A percentile compares a stretch with the other conserved stretches of the same genome.
phyloP scores from a whole-genome alignment of 352 stramenopile species.

The Aphanomyces euteiches region DNA sequence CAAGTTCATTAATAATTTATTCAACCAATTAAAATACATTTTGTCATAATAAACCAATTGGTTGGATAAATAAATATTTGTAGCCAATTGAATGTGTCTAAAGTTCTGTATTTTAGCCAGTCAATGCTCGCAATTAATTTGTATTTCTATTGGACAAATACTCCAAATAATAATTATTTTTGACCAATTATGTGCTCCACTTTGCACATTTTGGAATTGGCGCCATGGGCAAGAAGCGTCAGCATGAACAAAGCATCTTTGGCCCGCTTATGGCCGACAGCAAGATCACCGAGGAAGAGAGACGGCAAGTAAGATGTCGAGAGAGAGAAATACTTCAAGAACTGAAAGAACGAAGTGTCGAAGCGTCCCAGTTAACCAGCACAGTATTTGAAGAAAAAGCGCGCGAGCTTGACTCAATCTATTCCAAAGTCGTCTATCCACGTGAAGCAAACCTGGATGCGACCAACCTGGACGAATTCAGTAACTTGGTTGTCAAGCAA shows the following conservation, averaged over 20 bases:
- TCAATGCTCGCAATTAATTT: not conserved
- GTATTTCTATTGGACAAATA: not conserved
- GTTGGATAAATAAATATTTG: too few relatives aligned
- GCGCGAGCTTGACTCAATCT: conserved; percentile 66
- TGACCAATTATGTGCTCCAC: not conserved
- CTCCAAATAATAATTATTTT: not conserved
- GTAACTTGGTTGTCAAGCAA: conserved; percentile 69
- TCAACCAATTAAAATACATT: too few relatives aligned
- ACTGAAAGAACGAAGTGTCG: conserved; percentile 65
- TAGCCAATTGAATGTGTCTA: too few relatives aligned
- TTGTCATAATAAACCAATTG: too few relatives aligned
- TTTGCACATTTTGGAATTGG: not conserved
- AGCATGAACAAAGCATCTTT: not conserved
- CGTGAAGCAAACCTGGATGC: conserved; percentile 78
- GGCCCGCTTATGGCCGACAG: conserved; percentile 20
- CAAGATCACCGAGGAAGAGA: conserved; percentile 62
- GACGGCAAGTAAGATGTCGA: conserved; percentile 65
- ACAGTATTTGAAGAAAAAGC: conserved; percentile 57
- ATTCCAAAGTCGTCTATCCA: conserved; percentile 73
- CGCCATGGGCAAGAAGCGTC: not conserved
- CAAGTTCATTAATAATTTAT: too few relatives aligned
- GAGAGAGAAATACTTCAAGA: conserved; percentile 70
- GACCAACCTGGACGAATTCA: conserved; percentile 78
- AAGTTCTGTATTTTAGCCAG: too few relatives aligned
- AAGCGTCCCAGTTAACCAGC: conserved; percentile 62